Conservation (phyloP, 495 filamentous ascomycete genomes). For the Aspergillus carlsbadensis region DNA sequence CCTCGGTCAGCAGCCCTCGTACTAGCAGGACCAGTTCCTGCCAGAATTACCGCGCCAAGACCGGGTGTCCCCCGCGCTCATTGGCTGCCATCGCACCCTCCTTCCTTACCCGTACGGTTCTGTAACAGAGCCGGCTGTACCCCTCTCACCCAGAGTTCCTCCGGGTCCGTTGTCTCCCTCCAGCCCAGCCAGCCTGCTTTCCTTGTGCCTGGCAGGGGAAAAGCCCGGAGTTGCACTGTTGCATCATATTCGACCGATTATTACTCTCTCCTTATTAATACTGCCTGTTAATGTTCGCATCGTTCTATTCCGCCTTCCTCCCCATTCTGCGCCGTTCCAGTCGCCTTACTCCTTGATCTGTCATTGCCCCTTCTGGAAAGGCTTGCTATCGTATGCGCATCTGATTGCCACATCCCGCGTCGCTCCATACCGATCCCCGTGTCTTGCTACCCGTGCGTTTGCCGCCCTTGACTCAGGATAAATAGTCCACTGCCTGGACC, state of each 20-base stretch:
- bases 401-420: conserved; percentile 12
- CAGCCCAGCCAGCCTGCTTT: no score
- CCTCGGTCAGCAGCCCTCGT: conserved; percentile 9
- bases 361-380: conserved; percentile 4
- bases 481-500: conserved; percentile 3
- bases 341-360: background rate
- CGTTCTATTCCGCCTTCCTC: conserved; percentile 1
- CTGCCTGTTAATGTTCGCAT: conserved; percentile 3
- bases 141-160: no score
- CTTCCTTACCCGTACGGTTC: no score
- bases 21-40: background rate
- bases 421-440: background rate
- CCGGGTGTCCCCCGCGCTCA: no score
- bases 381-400: conserved; percentile 1
- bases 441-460: conserved; percentile 5
- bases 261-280: background rate
- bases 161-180: no score
- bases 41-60: no score
- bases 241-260: background rate
- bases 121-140: no score
- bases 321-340: background rate
- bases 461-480: conserved; percentile 7
- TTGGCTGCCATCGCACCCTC: no score
- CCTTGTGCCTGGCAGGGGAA: conserved; percentile 1
- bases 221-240: background rate